These are phyloP conservation scores for Cucumis hystrix DNA, from an alignment of 306 rosid species.

Conservation along the genomic window DNA sequence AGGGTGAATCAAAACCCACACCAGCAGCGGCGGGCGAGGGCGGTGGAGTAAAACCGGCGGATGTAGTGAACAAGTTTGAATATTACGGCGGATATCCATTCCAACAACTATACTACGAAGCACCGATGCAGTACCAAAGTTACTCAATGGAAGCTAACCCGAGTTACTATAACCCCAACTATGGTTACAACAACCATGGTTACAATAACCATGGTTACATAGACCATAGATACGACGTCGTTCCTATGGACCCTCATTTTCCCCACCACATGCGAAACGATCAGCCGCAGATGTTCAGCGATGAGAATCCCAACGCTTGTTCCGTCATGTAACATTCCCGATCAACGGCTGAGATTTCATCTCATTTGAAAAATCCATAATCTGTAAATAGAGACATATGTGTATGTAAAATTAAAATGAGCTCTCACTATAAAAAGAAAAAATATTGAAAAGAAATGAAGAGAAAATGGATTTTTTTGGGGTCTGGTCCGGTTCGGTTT, in stretches of 20 bases:
- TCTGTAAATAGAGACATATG: not conserved
- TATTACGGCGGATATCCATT: slow-evolving; percentile 26
- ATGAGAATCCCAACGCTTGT: slow-evolving; percentile 69
- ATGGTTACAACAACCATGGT: slow-evolving; percentile 1
- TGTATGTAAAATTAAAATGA: not conserved
- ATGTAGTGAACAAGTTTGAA: slow-evolving; percentile 36
- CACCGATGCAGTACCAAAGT: slow-evolving; percentile 4
- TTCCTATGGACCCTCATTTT: not conserved
- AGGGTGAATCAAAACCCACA: slow-evolving; percentile 16
- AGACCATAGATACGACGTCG: slow-evolving; percentile 15
- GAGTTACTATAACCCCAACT: slow-evolving; percentile 11
- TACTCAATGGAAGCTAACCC: slow-evolving; percentile 20
- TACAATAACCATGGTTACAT: slow-evolving; percentile 5
- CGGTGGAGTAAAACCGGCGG: slow-evolving; percentile 11
- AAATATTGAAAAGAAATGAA: too few species aligned
- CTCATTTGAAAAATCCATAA: not conserved
- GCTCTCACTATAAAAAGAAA: not conserved
- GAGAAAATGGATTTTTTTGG: not conserved
- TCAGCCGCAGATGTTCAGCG: slow-evolving; percentile 33
- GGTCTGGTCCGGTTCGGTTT: not conserved
- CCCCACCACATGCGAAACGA: not conserved
- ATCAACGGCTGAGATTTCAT: slow-evolving; percentile 1
- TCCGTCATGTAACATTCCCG: slow-evolving; percentile 30
- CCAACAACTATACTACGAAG: slow-evolving; percentile 9
- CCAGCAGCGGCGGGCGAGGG: not conserved